phyloP scores from a whole-genome alignment of 139 green algal genomes.

The Raphidocelis subcapitata region DNA sequence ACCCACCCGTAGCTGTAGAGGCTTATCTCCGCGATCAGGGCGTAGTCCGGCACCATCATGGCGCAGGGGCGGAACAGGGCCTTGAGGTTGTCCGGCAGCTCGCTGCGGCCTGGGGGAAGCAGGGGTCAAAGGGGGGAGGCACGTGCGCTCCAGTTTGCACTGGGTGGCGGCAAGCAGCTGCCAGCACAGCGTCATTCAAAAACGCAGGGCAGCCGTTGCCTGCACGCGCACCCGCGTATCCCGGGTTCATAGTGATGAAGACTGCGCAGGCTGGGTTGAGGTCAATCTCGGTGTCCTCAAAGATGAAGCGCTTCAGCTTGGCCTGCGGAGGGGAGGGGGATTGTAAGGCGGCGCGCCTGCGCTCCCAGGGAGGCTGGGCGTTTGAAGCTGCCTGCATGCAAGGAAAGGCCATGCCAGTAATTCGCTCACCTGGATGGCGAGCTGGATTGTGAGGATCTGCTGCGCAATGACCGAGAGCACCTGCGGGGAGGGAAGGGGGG shows the following conservation, averaged over 20 bases:
- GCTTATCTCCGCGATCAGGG: slow-evolving; percentile 87
- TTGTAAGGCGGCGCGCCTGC: slow-evolving; percentile 16
- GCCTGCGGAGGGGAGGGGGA: slow-evolving; percentile 55
- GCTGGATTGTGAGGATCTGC: slow-evolving; percentile 74
- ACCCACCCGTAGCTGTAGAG: slow-evolving; percentile 27
- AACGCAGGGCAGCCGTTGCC: not conserved
- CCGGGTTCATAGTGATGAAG: slow-evolving; percentile 86
- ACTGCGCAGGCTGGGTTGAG: slow-evolving; percentile 70
- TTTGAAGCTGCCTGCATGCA: too few relatives aligned
- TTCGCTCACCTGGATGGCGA: slow-evolving; percentile 55
- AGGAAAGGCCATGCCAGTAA: too few relatives aligned
- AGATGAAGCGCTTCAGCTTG: slow-evolving; percentile 78
- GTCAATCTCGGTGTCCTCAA: slow-evolving; percentile 80
- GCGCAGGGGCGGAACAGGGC: slow-evolving; percentile 81
- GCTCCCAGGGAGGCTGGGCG: not conserved
- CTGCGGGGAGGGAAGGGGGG: slow-evolving; percentile 32
- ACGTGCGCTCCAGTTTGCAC: too few relatives aligned
- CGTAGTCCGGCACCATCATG: slow-evolving; percentile 81
- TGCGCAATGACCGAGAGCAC: slow-evolving; percentile 53
- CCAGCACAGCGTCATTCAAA: not conserved
- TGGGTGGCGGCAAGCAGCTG: too few relatives aligned
- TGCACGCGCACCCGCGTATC: slow-evolving; percentile 36
- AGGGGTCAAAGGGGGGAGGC: too few relatives aligned
- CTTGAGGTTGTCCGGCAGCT: slow-evolving; percentile 85
- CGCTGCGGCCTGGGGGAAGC: slow-evolving; percentile 32